Evolutionary conservation across 2,329 filamentous ascomycete species (phyloP).

Genomic region (Xylariales sp.): DNA sequence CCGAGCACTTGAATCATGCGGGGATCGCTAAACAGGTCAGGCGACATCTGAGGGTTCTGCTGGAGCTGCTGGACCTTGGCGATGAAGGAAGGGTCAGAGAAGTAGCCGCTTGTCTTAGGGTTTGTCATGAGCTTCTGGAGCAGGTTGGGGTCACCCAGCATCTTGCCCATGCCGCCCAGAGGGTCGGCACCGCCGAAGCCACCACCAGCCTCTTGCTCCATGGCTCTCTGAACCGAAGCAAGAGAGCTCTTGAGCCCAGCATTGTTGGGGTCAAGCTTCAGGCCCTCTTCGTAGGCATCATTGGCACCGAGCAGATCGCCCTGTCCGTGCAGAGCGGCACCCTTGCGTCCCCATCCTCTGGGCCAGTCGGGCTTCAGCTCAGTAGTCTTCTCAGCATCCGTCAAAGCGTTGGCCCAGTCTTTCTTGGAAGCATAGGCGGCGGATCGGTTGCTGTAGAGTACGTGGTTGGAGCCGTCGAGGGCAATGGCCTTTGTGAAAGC

Average conservation of each 20-base stretch:
- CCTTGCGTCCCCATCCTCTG: slow-evolving; percentile 93
- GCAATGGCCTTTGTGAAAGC: slow-evolving; percentile 94
- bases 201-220: slow-evolving; percentile 64
- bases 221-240: slow-evolving; percentile 79
- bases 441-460: slow-evolving; percentile 96
- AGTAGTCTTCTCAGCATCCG: slow-evolving; percentile 89
- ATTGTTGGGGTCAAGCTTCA: slow-evolving; percentile 89
- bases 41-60: slow-evolving; percentile 73
- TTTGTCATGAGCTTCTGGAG: slow-evolving; percentile 87
- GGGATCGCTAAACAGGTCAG: slow-evolving; percentile 81
- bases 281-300: slow-evolving; percentile 90
- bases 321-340: slow-evolving; percentile 81
- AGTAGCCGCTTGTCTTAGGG: slow-evolving; percentile 81
- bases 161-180: slow-evolving; percentile 72
- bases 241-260: slow-evolving; percentile 88
- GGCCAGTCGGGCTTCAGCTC: slow-evolving; percentile 97
- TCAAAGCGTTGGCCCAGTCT: slow-evolving; percentile 78
- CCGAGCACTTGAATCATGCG: slow-evolving; percentile 92
- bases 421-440: slow-evolving; percentile 83
- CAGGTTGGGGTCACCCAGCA: slow-evolving; percentile 92
- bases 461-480: slow-evolving; percentile 84
- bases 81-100: slow-evolving; percentile 87
- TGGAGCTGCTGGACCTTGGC: slow-evolving; percentile 77
- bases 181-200: slow-evolving; percentile 53
- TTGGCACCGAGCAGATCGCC: slow-evolving; percentile 81